Percentiles rank a stretch among this genome's conserved stretches.
These are phyloP conservation scores for Alloteropsis semialata DNA, from an alignment of 176 grass and related monocot genomes.

Conservation along the genomic window DNA sequence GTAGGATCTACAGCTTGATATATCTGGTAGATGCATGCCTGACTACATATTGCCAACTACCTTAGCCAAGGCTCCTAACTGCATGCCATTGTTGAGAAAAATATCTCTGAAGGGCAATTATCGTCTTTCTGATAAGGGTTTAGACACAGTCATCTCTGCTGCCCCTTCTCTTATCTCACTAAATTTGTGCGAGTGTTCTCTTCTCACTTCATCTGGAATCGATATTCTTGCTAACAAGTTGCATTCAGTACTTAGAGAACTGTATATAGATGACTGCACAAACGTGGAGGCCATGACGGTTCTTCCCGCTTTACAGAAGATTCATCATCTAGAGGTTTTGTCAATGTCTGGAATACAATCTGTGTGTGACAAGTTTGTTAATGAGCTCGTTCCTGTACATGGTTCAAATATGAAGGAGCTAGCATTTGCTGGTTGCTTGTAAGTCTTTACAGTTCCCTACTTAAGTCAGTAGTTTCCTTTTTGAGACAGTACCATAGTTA, in stretches of 20 bases:
- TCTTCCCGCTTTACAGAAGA: constrained; percentile 71
- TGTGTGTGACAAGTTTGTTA: constrained; percentile 76
- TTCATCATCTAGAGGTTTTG: constrained; percentile 69
- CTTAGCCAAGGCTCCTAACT: constrained; percentile 61
- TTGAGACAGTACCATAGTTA: not conserved
- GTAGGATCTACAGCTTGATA: constrained; percentile 81
- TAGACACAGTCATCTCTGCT: constrained; percentile 60
- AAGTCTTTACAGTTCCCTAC: constrained; percentile 43
- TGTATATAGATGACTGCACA: constrained; percentile 88
- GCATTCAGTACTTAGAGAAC: constrained; percentile 53
- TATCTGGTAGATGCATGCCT: constrained; percentile 86
- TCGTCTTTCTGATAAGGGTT: constrained; percentile 75
- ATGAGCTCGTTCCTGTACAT: constrained; percentile 59
- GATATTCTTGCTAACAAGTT: constrained; percentile 49
- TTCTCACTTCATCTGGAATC: constrained; percentile 80
- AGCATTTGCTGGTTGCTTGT: constrained; percentile 77
- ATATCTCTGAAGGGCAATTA: constrained; percentile 87
- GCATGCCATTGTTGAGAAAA: constrained; percentile 65
- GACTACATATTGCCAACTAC: constrained; percentile 69
- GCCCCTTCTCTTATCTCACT: constrained; percentile 66
- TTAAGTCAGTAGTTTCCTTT: not conserved
- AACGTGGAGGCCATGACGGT: constrained; percentile 73
- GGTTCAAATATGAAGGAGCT: constrained; percentile 78
- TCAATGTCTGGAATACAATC: constrained; percentile 74
- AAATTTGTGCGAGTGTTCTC: constrained; percentile 83